A percentile compares a stretch with the other conserved stretches of the same genome.
Conservation (phyloP, 75 land plant genomes). For the Larix kaempferi region DNA sequence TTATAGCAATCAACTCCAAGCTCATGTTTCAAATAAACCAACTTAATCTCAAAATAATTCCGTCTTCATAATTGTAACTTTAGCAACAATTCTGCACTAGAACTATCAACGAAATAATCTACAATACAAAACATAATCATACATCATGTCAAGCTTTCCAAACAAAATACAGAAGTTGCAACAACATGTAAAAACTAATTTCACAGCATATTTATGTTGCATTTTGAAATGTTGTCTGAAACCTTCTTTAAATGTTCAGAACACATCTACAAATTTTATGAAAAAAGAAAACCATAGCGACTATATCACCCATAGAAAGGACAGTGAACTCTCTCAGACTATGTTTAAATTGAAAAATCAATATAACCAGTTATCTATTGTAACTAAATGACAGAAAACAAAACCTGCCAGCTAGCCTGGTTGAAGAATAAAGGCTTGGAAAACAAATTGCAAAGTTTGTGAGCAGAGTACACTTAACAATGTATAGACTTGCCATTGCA, state of each 20-base stretch:
- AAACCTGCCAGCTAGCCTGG: no score
- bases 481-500: neutral
- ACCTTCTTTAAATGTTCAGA: neutral
- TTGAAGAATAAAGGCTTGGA: no score
- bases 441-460: no score
- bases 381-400: no score
- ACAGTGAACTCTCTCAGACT: neutral
- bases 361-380: no score
- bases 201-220: neutral
- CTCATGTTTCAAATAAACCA: neutral
- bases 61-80: neutral
- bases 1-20: neutral
- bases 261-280: neutral
- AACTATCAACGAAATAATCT: neutral
- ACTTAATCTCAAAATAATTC: neutral
- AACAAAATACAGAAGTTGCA: neutral
- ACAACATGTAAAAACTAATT: neutral
- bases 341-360: no score
- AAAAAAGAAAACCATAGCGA: neutral
- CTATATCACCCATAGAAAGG: neutral
- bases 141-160: neutral
- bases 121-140: neutral
- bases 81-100: neutral
- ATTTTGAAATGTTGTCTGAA: neutral
- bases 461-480: neutral